Percentiles rank a stretch among this genome's conserved stretches.
Conservation (phyloP, 1,284 basidiomycete species). For the Cryptococcus jaspeensis region DNA sequence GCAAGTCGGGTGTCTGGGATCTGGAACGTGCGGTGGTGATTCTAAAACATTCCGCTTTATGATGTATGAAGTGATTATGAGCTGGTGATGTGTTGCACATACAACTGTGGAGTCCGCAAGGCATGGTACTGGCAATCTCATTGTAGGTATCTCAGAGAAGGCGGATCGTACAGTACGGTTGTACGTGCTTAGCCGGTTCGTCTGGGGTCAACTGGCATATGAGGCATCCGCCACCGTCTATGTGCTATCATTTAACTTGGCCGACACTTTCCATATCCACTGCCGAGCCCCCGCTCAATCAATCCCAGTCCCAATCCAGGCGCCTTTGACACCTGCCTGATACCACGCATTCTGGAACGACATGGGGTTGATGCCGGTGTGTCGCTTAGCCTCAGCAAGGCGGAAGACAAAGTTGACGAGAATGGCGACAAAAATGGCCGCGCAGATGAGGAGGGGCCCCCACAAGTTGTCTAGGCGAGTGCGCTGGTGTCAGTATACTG, state of each 20-base stretch:
- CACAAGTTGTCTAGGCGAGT: conserved; percentile 64
- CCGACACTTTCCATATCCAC: not conserved
- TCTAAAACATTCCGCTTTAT: not conserved
- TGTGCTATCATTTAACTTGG: too few species aligned
- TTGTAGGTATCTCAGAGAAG: too few species aligned
- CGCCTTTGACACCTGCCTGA: conserved; percentile 26
- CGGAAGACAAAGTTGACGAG: conserved; percentile 83
- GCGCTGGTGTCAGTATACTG: not conserved
- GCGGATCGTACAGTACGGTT: too few species aligned
- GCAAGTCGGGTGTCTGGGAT: not conserved
- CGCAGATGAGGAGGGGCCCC: conserved; percentile 77
- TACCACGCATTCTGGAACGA: conserved; percentile 38
- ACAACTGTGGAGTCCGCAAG: not conserved
- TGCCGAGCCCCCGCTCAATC: not conserved
- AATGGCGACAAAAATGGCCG: conserved; percentile 76
- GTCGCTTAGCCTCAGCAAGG: conserved; percentile 35
- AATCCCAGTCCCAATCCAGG: conserved; percentile 15
- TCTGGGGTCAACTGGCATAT: too few species aligned
- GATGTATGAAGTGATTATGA: not conserved
- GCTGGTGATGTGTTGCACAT: not conserved
- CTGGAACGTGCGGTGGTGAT: not conserved
- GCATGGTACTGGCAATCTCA: too few species aligned
- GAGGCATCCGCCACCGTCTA: too few species aligned
- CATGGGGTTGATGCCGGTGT: conserved; percentile 36
- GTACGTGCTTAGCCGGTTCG: too few species aligned